Conservation (phyloP, 2,329 filamentous ascomycete species). For the Sphaerulina vaccinii region DNA sequence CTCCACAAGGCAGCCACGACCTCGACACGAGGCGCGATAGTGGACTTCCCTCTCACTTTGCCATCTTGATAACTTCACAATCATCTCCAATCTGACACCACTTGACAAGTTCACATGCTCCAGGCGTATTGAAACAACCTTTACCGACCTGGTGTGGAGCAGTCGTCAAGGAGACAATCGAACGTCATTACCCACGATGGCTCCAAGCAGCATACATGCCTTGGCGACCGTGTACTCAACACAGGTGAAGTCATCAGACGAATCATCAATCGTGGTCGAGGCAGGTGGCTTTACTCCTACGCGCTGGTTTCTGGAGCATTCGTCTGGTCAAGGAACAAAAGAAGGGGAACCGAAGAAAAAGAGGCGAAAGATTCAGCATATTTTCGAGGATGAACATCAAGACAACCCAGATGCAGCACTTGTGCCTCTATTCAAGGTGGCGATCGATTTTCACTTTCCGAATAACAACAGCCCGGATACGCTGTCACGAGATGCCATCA, state of each 20-base stretch:
- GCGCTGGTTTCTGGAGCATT: slow-evolving; percentile 35
- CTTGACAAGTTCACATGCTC: no score
- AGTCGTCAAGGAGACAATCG: not conserved
- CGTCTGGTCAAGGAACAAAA: slow-evolving; percentile 14
- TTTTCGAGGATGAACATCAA: not conserved
- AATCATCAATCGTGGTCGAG: slow-evolving; percentile 32
- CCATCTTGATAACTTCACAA: not conserved
- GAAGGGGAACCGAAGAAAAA: slow-evolving; percentile 32
- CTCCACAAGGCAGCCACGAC: slow-evolving; percentile 7
- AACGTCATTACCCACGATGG: no score
- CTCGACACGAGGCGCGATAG: not conserved
- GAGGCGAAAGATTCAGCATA: slow-evolving; percentile 20
- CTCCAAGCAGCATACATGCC: slow-evolving; percentile 23
- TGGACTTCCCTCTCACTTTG: not conserved
- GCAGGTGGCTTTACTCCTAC: slow-evolving; percentile 34
- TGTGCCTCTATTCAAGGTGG: slow-evolving; percentile 30
- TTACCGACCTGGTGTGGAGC: not conserved
- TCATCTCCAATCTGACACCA: not conserved
- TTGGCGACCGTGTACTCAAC: slow-evolving; percentile 30
- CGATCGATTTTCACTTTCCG: slow-evolving; percentile 34
- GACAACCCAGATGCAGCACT: not conserved
- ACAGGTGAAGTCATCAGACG: slow-evolving; percentile 30
- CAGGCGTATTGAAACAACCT: not conserved
- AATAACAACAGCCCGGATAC: slow-evolving; percentile 19
- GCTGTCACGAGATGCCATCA: slow-evolving; percentile 13